Percentiles rank a stretch among this genome's conserved stretches.
Evolutionary conservation across 495 filamentous ascomycete species (phyloP).

Genomic region (Hamigera avellanea): DNA sequence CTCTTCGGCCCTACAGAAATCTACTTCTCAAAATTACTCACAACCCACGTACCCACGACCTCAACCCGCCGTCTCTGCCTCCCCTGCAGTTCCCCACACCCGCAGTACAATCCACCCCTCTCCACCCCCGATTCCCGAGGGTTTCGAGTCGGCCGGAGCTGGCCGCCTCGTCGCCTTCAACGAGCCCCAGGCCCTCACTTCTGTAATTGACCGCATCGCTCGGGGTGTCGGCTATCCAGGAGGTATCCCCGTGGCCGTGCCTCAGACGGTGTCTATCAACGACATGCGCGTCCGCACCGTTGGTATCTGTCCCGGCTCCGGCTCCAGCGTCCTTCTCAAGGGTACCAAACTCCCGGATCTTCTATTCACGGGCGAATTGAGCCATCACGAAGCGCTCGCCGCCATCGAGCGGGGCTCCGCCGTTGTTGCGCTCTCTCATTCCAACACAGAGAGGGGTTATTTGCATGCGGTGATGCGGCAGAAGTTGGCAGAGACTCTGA

Average conservation of each 20-base stretch:
- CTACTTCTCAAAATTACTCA: slow-evolving; percentile 23
- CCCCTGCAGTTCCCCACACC: slow-evolving; percentile 29
- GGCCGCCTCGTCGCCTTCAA: slow-evolving; percentile 60
- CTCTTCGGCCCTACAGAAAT: slow-evolving; percentile 4
- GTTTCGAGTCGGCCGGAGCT: slow-evolving; percentile 61
- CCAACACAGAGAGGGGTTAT: slow-evolving; percentile 80
- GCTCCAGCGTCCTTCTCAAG: slow-evolving; percentile 58
- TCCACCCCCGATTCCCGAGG: slow-evolving; percentile 29
- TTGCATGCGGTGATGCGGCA: slow-evolving; percentile 56
- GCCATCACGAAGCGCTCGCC: slow-evolving; percentile 79
- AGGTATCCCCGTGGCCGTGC: slow-evolving; percentile 58
- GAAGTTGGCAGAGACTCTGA: slow-evolving; percentile 47
- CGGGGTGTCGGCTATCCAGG: slow-evolving; percentile 48
- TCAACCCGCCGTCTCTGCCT: slow-evolving; percentile 7
- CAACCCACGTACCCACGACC: slow-evolving; percentile 31
- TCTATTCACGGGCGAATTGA: slow-evolving; percentile 84
- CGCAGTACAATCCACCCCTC: slow-evolving; percentile 42
- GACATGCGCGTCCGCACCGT: slow-evolving; percentile 46
- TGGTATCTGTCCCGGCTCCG: slow-evolving; percentile 76
- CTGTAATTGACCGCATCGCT: slow-evolving; percentile 51
- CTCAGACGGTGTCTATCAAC: slow-evolving; percentile 40
- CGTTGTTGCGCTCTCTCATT: slow-evolving; percentile 79
- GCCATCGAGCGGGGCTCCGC: slow-evolving; percentile 79
- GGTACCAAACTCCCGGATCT: slow-evolving; percentile 52
- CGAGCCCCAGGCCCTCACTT: slow-evolving; percentile 42